Evolutionary conservation across 2,329 filamentous ascomycete species (phyloP).

Genomic region (Clonostachys byssicola): DNA sequence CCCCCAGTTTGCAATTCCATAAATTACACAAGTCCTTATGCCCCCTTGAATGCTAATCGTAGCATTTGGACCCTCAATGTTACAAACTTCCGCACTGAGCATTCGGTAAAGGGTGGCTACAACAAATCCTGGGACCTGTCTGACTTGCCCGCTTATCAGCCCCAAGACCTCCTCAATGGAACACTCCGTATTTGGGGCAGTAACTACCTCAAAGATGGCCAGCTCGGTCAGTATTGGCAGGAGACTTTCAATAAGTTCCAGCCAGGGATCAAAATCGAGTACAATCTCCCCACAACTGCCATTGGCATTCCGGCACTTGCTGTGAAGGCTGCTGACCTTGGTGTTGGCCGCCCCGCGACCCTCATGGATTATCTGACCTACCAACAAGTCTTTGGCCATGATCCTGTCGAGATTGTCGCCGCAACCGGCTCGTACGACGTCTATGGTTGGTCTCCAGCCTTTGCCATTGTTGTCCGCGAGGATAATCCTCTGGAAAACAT

Average conservation of each 20-base stretch:
- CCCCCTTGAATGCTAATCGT: background rate
- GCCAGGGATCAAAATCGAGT: background rate
- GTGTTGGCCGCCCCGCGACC: background rate
- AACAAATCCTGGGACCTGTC: background rate
- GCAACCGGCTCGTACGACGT: background rate
- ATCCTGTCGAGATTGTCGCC: background rate
- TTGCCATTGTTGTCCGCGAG: background rate
- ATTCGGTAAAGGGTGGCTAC: background rate
- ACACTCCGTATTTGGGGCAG: background rate
- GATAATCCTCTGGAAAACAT: background rate
- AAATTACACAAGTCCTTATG: background rate
- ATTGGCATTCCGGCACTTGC: background rate
- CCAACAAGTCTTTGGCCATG: background rate
- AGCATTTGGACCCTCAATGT: background rate
- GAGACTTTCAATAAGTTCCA: background rate
- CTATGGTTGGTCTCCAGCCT: background rate
- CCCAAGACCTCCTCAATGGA: background rate
- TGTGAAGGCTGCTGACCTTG: background rate
- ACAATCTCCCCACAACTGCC: background rate
- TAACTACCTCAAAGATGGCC: background rate
- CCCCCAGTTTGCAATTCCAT: background rate
- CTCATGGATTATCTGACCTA: background rate
- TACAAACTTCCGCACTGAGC: background rate
- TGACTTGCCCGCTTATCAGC: background rate
- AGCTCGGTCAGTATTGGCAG: background rate